Evolutionary conservation across 2,329 filamentous ascomycete species (phyloP).

Genomic region (Xylariaceae sp.): DNA sequence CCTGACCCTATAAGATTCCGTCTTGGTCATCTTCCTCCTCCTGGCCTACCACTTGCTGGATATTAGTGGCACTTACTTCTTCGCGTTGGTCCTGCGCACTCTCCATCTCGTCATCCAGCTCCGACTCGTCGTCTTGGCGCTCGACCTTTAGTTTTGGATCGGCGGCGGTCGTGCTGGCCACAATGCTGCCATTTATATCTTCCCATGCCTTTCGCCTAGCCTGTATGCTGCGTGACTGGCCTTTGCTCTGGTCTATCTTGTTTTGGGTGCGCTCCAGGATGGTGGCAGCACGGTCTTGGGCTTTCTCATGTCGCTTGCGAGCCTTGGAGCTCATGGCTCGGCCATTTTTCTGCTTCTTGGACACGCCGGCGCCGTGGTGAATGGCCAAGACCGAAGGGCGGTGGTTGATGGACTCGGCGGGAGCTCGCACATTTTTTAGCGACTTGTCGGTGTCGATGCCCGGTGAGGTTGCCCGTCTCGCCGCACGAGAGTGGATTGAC

Average conservation of each 20-base stretch:
- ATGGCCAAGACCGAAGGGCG: conserved; percentile 67
- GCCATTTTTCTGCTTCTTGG: conserved; percentile 60
- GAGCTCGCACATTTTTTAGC: conserved; percentile 55
- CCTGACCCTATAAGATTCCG: conserved; percentile 12
- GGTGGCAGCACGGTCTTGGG: conserved; percentile 56
- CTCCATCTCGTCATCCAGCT: conserved; percentile 25
- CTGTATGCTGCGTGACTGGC: conserved; percentile 44
- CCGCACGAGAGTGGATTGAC: conserved; percentile 70
- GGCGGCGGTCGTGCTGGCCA: conserved; percentile 12
- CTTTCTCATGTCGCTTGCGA: conserved; percentile 52
- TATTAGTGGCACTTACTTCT: too few relatives aligned
- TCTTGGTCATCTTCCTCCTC: conserved; percentile 15
- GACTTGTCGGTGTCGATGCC: conserved; percentile 70
- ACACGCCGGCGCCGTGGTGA: conserved; percentile 62
- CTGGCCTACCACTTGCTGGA: conserved; percentile 7
- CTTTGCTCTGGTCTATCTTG: conserved; percentile 55
- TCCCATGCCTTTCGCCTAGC: conserved; percentile 54
- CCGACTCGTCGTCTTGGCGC: conserved; percentile 18
- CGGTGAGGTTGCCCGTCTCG: conserved; percentile 67
- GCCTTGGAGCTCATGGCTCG: conserved; percentile 56
- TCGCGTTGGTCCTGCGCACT: conserved; percentile 8
- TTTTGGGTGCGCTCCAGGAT: conserved; percentile 54
- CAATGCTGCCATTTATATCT: conserved; percentile 48
- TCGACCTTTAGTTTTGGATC: conserved; percentile 13
- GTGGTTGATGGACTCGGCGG: conserved; percentile 43